Percentiles rank a stretch among this genome's conserved stretches.
Evolutionary conservation across 1,284 basidiomycete genomes (phyloP).

Genomic region (Leccinum angustisporum): DNA sequence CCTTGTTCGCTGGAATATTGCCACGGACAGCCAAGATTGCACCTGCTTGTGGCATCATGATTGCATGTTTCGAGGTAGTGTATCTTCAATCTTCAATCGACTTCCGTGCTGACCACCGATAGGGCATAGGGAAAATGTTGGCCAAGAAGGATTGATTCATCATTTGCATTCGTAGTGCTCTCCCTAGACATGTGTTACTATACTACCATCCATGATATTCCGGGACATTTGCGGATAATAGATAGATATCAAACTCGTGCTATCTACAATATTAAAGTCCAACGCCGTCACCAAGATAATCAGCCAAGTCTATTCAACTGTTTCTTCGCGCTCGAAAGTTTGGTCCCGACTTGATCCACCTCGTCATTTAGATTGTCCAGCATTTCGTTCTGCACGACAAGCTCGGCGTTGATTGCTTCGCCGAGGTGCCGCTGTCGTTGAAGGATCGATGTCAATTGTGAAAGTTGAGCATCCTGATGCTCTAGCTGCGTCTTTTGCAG

Average conservation of each 20-base stretch:
- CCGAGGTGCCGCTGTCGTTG: constrained; percentile 85
- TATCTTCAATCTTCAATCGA: background rate
- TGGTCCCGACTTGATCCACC: constrained; percentile 72
- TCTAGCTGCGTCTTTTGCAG: constrained; percentile 81
- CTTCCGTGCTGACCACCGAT: constrained; percentile 8
- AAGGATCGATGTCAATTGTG: constrained; percentile 80
- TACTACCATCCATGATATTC: constrained; percentile 16
- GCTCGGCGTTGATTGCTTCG: constrained; percentile 83
- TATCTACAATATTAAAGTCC: constrained; percentile 20
- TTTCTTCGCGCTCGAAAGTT: constrained; percentile 77
- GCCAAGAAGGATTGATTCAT: constrained; percentile 33
- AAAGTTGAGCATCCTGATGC: constrained; percentile 81
- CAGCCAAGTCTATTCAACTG: constrained; percentile 76
- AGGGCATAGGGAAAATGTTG: constrained; percentile 59
- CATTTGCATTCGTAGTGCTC: background rate
- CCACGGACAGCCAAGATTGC: constrained; percentile 95
- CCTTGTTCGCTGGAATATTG: constrained; percentile 83
- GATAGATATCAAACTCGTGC: constrained; percentile 14
- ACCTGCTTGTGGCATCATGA: constrained; percentile 99
- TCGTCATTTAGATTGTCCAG: constrained; percentile 77
- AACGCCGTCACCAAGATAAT: constrained; percentile 11
- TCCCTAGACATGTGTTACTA: constrained; percentile 12
- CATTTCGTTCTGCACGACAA: constrained; percentile 84
- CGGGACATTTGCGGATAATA: constrained; percentile 11
- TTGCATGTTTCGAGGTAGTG: constrained; percentile 88